Percentiles rank a stretch among this genome's conserved stretches.
These are phyloP conservation scores for Paratinospora sagittata DNA, from an alignment of 164 flowering plant genomes.

Conservation along the genomic window DNA sequence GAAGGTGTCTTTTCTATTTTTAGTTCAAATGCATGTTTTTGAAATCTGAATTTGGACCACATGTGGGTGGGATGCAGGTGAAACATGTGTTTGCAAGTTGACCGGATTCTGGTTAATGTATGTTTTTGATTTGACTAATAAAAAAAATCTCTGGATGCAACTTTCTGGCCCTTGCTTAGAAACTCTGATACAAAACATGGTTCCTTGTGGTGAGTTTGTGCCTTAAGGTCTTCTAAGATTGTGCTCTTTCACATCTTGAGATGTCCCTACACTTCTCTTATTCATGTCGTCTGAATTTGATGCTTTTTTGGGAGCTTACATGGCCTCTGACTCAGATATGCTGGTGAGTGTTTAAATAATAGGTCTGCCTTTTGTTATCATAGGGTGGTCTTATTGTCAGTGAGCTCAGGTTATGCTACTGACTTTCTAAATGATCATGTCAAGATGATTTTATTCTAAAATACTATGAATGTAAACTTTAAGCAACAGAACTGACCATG, in stretches of 20 bases:
- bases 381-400: background rate
- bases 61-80: background rate
- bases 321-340: background rate
- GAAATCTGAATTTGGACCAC: too few species aligned
- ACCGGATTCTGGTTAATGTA: background rate
- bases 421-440: too few species aligned
- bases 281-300: too few species aligned
- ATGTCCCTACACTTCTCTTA: background rate
- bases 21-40: background rate
- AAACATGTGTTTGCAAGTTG: background rate
- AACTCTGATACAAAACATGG: background rate
- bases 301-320: too few species aligned
- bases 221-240: background rate
- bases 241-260: background rate
- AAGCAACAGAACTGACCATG: background rate
- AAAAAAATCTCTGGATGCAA: background rate
- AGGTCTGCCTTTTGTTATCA: background rate
- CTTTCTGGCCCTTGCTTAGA: background rate
- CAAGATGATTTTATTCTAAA: background rate
- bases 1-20: background rate
- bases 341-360: background rate
- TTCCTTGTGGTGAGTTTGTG: background rate
- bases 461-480: background rate
- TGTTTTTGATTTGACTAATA: background rate
- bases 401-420: background rate